phyloP scores from a whole-genome alignment of 495 filamentous ascomycete genomes.

The Jackrogersella minutella region DNA sequence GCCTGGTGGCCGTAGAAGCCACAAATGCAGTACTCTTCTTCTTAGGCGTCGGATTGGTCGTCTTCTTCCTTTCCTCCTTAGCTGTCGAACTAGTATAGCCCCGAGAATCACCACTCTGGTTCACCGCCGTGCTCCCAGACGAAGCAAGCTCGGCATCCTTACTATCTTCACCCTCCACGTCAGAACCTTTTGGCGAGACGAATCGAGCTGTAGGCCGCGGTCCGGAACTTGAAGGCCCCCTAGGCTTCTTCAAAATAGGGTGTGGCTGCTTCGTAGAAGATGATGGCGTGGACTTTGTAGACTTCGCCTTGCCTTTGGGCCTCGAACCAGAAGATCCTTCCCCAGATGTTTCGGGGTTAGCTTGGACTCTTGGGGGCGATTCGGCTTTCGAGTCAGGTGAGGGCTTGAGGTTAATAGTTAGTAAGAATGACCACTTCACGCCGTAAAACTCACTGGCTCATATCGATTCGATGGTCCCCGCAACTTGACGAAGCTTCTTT shows the following conservation, averaged over 20 bases:
- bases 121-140: constrained; percentile 39
- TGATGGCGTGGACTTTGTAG: constrained; percentile 26
- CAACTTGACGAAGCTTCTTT: constrained; percentile 58
- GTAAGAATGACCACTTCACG: constrained; percentile 8
- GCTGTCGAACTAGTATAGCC: constrained; percentile 36
- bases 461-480: constrained; percentile 53
- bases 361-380: constrained; percentile 15
- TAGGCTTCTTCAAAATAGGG: constrained; percentile 62
- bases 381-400: constrained; percentile 38
- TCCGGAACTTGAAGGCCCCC: constrained; percentile 58
- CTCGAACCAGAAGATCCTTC: constrained; percentile 22
- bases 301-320: constrained; percentile 22
- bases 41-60: constrained; percentile 35
- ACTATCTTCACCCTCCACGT: constrained; percentile 44
- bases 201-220: constrained; percentile 61
- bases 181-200: constrained; percentile 55
- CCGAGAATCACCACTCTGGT: constrained; percentile 33
- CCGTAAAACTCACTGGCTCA: constrained; percentile 49
- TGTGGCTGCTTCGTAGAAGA: constrained; percentile 46
- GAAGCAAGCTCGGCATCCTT: constrained; percentile 34
- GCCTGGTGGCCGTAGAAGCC: constrained; percentile 46
- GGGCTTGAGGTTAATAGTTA: constrained; percentile 31
- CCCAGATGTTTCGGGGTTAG: constrained; percentile 16
- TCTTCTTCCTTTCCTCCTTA: constrained; percentile 41
- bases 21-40: constrained; percentile 47